Base-by-base conservation (phyloP, 768 basidiomycete genomes). In the Rhizopogon roseolus region DNA sequence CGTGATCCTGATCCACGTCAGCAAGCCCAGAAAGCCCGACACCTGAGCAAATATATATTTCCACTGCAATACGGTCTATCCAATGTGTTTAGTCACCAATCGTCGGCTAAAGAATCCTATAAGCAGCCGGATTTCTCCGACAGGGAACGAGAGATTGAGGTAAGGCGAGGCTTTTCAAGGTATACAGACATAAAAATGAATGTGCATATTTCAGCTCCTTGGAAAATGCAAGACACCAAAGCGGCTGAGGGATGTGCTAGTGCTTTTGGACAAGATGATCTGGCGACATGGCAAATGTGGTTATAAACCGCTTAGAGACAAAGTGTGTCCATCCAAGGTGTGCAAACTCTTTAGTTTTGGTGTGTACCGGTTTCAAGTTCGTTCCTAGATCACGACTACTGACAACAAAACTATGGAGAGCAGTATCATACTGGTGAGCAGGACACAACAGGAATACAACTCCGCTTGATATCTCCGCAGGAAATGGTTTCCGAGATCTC, bases 21-120 rank as follows among this genome's bases (percentile, higher is more conserved):
- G 54, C 79, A 79, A 59, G 74, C 72, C 41, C 75, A 75, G 38
- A 66, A 81, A 38, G 78, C 80, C 0, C 77, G 87, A 39, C 84
- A 84, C 57, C 69, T 93, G 1, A 77, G 87, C 34, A 94, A 93
- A 70, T 87, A 93, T 61, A 73, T 98, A 2, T 96, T 98, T 62
- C 85, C 93, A 8, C 76, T 85, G 39, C 89, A 93, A 60, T 92
- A 85, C 61, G 79, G 80, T 0, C 64, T 97, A 1, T 63, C 74
- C 5, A 88, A 73, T 58, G 76, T 85, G 2, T 94, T 93, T 56
- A 48, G 55, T 4, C 38, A 49, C 11, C 52, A 62, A 42, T 56
- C 55, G 44, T 62, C 53, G 22, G 57, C 56, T 16, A 67, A 62
- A 41, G 61, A 68, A 41, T 56, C 62, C 0, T 71, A 70, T 41